Evolutionary conservation across 2,329 filamentous ascomycete genomes (phyloP).

Genomic region (Madurella fahalii): DNA sequence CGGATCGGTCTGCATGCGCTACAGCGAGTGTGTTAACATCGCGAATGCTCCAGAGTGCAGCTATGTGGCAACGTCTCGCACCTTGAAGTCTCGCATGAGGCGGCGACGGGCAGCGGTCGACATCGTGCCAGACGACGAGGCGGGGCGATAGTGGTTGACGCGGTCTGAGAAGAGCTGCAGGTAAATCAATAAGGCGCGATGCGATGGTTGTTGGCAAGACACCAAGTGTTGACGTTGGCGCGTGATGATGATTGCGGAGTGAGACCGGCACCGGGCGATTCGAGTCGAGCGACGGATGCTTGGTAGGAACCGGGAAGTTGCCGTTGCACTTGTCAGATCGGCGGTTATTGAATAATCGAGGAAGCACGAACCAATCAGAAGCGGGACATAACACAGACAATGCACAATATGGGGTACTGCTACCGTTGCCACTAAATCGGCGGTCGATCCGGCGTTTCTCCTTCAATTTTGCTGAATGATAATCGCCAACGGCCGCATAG

Average conservation of each 20-base stretch:
- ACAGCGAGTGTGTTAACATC: conserved; percentile 16
- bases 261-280: background rate
- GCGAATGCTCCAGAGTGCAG: background rate
- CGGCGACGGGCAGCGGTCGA: conserved; percentile 93
- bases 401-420: background rate
- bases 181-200: background rate
- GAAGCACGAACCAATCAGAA: conserved; percentile 4
- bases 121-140: conserved; percentile 34
- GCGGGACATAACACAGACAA: background rate
- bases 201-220: background rate
- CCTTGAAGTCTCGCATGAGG: conserved; percentile 99
- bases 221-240: background rate
- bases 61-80: conserved; percentile 34
- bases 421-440: background rate
- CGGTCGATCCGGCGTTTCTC: conserved; percentile 2
- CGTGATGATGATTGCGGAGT: background rate
- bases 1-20: conserved; percentile 99
- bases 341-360: conserved; percentile 4
- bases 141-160: background rate
- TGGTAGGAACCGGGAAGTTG: conserved; percentile 1
- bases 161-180: background rate
- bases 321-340: background rate
- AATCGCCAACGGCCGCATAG: background rate
- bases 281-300: background rate
- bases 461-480: background rate